A percentile compares a stretch with the other conserved stretches of the same genome.
Evolutionary conservation across 768 basidiomycete genomes (phyloP).

Genomic region (Trametes villosa): DNA sequence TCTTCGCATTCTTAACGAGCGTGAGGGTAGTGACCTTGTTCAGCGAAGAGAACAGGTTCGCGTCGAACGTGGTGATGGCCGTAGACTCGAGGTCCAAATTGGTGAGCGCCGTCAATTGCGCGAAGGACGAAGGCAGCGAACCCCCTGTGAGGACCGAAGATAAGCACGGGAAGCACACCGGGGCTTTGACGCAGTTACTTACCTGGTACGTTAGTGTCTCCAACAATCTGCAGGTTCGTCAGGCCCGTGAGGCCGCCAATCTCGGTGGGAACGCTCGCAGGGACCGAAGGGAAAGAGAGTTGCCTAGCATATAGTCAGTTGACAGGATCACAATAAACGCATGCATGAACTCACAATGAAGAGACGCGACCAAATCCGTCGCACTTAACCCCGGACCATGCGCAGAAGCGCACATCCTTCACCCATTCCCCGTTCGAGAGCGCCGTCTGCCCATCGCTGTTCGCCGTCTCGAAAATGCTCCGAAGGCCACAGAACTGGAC

Average conservation of each 20-base stretch:
- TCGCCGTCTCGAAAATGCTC: constrained; percentile 45
- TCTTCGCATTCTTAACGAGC: constrained; percentile 45
- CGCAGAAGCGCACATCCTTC: constrained; percentile 48
- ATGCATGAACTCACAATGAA: constrained; percentile 42
- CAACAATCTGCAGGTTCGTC: constrained; percentile 43
- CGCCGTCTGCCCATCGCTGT: constrained; percentile 41
- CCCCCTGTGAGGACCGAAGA: constrained; percentile 38
- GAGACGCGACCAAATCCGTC: constrained; percentile 44
- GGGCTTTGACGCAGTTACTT: neutral
- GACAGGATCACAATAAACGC: neutral
- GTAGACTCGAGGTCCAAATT: constrained; percentile 49
- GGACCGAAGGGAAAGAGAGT: constrained; percentile 52
- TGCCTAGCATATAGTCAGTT: constrained; percentile 27
- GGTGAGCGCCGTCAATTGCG: constrained; percentile 41
- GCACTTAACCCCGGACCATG: constrained; percentile 52
- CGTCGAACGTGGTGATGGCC: constrained; percentile 40
- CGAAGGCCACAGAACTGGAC: constrained; percentile 54
- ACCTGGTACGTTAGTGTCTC: constrained; percentile 49
- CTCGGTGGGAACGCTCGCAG: constrained; percentile 47
- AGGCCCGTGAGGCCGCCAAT: constrained; percentile 45
- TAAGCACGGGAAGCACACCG: neutral
- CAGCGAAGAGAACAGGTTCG: constrained; percentile 40
- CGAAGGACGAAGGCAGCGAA: constrained; percentile 44
- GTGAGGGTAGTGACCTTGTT: constrained; percentile 40
- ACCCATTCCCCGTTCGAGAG: constrained; percentile 50